Evolutionary conservation across 257 asterid species (phyloP), one percentile per base, ranked within the genome.

Genomic region (Solanum ahanhuiri): DNA sequence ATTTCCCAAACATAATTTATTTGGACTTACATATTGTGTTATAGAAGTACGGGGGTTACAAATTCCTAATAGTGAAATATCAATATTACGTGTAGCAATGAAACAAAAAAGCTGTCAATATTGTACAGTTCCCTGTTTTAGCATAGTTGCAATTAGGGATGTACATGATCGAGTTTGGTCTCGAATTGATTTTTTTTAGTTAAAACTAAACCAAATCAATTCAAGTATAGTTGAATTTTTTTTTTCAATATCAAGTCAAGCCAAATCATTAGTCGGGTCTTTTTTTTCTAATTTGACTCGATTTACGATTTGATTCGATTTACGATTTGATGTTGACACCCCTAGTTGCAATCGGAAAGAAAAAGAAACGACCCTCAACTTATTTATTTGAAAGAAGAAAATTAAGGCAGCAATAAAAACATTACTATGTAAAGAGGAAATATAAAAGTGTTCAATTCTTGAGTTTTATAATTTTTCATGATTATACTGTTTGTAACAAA

Each of bases 131-230:
- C 82, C 82, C 12, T 75, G 6, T 39, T 15, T 37, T 39, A n/a
- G 9, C 12, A 23, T 76, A n/a, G 60, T 39, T 41, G 43, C 8
- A 31, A 31, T 31, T 33, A 34, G 37, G 7, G 39, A 8, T 6
- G 8, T 35, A 35, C 39, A 35, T 35, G 39, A 35, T 0, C 0
- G 39, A 0, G 8, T 6, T 35, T 35, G 2, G 0, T 35, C 1
- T 35, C 8, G 39, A 35, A 8, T 35, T 35, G 7, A 35, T 35
- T 35, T 35, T 34, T 35, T 35, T 6, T 35, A 35, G 39, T 35
- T 35, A 35, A 34, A 35, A 35, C 1, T 2, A 35, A 35, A 35
- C 0, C 8, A 35, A 35, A 35, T 35, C 0, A 35, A 35, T 35
- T 35, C 2, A 35, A 35, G 39, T 35, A 35, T 35, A 35, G 39